Evolutionary conservation across 1,139 yeast species (phyloP), one percentile per base, ranked within the genome.

Genomic region (Candida anutae): DNA sequence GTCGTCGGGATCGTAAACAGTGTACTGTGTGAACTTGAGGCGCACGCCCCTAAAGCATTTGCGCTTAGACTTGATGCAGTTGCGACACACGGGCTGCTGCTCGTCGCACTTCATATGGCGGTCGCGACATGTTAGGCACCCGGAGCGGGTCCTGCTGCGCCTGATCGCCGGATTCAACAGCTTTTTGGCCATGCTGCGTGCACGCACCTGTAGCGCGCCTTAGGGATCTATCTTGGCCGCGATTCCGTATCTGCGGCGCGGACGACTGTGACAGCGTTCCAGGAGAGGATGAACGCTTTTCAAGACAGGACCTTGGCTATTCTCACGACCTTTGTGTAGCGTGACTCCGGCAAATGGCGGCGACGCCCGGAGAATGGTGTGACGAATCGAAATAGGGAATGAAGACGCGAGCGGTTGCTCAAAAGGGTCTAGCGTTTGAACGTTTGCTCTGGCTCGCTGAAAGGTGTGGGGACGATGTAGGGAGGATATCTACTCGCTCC

Each of bases 21-120:
- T 61, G 31, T 63, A 63, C 38, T 60, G 70, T 18, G 65, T 62
- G 45, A 64, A 64, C 38, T 64, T 64, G 23, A 64, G 52, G 23
- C 71, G 46, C n/a, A 61, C 49, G 2, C 71, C 71, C 32, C 70
- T 45, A 37, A 57, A 58, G 36, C 71, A 64, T 33, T 58, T 60
- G 22, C 71, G 43, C 27, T 57, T 56, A 8, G 66, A 58, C 33
- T 57, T 62, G 27, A 62, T 48, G 38, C 71, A 64, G 40, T 64
- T 64, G 25, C 55, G 55, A 40, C 71, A 64, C 16, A 63, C 65
- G 2, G 71, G 71, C 28, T 51, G 55, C 34, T 58, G 65, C 41
- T 64, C 71, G 37, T 64, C 71, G 43, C 71, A 64, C 42, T 64
- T 64, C 59, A 64, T 62, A 40, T 64, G 71, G 28, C 71, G 48